Evolutionary conservation across 495 filamentous ascomycete genomes (phyloP), one percentile per base, ranked within the genome.

Genomic region (Eremomyces bilateralis): DNA sequence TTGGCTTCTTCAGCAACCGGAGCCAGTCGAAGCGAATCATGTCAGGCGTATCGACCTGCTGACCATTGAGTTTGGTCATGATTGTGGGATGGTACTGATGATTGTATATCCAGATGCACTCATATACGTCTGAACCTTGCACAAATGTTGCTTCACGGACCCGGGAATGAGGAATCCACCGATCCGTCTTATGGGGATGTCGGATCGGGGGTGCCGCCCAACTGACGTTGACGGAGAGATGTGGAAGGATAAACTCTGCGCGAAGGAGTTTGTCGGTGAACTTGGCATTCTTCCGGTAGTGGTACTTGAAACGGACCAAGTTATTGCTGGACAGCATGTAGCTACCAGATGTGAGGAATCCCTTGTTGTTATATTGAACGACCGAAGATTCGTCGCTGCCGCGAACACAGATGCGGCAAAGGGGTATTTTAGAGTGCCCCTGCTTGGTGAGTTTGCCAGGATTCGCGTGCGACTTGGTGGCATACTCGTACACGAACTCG

Each of bases 61-160:
- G 49, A 8, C 64, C 67, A 33, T 73, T 71, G 20, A 70, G 53
- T 18, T 59, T 70, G 4, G 66, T 71, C 31, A 60, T 53, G 21
- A 73, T 68, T 2, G 56, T 62, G 6, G 68, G 67, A 45, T 71
- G 65, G 45, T 65, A 71, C 46, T 70, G 68, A 48, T 73, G 68
- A 38, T 71, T 65, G 35, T 73, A 73, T 4, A 60, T 40, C 67
- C 67, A 72, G 17, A 53, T 59, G 35, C 59, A 55, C 34, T 67
- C 57, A 33, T 65, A 71, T 13, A 67, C 62, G 43, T 68, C 58
- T 6, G 57, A 42, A 13, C 57, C 62, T 37, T 67, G 57, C 5
- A 65, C 57, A 36, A 69, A 70, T 3, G 61, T 71, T 4, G 65
- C 67, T 43, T 69, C 64, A 4, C 61, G 67, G 2, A 71, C 63